These are phyloP conservation scores for Lentinus polychrous DNA, from an alignment of 1,284 basidiomycete species.

Conservation along the genomic window DNA sequence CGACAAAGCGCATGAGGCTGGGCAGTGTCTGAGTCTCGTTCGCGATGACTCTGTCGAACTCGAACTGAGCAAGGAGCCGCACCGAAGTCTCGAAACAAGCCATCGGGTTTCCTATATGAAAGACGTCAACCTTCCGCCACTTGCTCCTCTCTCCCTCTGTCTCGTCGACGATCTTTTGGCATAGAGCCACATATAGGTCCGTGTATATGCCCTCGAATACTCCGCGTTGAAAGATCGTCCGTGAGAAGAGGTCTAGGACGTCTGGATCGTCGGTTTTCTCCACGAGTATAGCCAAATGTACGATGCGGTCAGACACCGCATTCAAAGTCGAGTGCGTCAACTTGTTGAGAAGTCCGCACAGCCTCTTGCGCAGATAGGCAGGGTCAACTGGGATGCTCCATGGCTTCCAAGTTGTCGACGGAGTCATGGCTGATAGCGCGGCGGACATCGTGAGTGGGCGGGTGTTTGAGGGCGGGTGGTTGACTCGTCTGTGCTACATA, in stretches of 20 bases:
- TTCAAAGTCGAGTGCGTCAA: slow-evolving; percentile 17
- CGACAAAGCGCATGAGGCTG: slow-evolving; percentile 15
- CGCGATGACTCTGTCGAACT: slow-evolving; percentile 10
- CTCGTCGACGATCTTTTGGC: slow-evolving; percentile 21
- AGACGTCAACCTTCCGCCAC: slow-evolving; percentile 23
- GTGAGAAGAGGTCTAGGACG: slow-evolving; percentile 15
- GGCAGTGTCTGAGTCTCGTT: slow-evolving; percentile 4
- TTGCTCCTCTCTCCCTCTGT: slow-evolving; percentile 20
- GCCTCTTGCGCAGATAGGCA: slow-evolving; percentile 7
- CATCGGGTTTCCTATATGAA: slow-evolving; percentile 18
- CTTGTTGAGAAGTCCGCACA: slow-evolving; percentile 24
- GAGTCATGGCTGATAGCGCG: slow-evolving; percentile 15
- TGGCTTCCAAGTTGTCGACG: slow-evolving; percentile 17
- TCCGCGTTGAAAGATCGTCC: slow-evolving; percentile 17
- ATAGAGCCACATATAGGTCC: slow-evolving; percentile 18
- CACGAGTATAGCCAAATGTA: slow-evolving; percentile 12
- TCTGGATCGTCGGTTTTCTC: slow-evolving; percentile 16
- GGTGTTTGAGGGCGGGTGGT: background rate
- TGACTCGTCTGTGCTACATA: background rate
- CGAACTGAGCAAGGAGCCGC: slow-evolving; percentile 11
- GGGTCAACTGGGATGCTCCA: slow-evolving; percentile 19
- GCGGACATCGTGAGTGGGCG: slow-evolving; percentile 11
- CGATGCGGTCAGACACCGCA: slow-evolving; percentile 13
- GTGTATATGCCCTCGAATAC: slow-evolving; percentile 13
- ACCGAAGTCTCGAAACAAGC: slow-evolving; percentile 18